These are phyloP conservation scores for Sporodiniella umbellata DNA, from an alignment of 371 early-diverging fungal species.

Conservation along the genomic window DNA sequence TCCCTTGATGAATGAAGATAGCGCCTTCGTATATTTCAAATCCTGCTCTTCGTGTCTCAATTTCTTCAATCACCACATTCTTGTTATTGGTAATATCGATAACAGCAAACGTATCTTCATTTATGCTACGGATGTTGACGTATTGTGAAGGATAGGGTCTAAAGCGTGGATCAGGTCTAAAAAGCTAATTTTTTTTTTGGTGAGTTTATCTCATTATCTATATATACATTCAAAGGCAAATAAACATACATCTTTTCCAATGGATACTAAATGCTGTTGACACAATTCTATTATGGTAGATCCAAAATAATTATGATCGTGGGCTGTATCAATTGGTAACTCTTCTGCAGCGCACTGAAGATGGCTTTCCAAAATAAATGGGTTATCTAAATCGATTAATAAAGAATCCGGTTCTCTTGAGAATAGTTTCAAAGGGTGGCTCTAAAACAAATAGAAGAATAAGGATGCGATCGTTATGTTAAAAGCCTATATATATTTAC, in stretches of 20 bases:
- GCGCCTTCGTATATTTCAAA: constrained; percentile 65
- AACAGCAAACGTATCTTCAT: constrained; percentile 46
- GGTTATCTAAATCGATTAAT: constrained; percentile 36
- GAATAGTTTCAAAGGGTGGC: constrained; percentile 47
- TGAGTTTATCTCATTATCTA: too few relatives aligned
- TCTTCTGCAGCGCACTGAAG: constrained; percentile 69
- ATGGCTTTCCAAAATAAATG: constrained; percentile 48
- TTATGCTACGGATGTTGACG: constrained; percentile 47
- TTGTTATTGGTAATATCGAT: constrained; percentile 47
- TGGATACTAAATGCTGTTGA: constrained; percentile 20
- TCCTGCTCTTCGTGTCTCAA: constrained; percentile 51
- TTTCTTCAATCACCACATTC: constrained; percentile 48
- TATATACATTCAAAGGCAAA: too few relatives aligned
- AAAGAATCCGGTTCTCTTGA: constrained; percentile 31
- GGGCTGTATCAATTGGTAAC: constrained; percentile 24
- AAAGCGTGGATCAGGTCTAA: constrained; percentile 41
- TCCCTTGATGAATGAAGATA: constrained; percentile 61
- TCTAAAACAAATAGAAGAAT: constrained; percentile 15
- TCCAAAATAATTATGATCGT: constrained; percentile 47
- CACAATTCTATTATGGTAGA: constrained; percentile 15
- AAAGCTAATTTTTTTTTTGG: constrained; percentile 26
- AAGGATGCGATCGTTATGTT: too few relatives aligned
- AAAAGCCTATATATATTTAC: too few relatives aligned
- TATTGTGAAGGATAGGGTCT: constrained; percentile 45
- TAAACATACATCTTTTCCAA: constrained; percentile 27